Evolutionary conservation across 176 grass and related monocot genomes (phyloP), one percentile per base, ranked within the genome.

Genomic region (Alloteropsis semialata): DNA sequence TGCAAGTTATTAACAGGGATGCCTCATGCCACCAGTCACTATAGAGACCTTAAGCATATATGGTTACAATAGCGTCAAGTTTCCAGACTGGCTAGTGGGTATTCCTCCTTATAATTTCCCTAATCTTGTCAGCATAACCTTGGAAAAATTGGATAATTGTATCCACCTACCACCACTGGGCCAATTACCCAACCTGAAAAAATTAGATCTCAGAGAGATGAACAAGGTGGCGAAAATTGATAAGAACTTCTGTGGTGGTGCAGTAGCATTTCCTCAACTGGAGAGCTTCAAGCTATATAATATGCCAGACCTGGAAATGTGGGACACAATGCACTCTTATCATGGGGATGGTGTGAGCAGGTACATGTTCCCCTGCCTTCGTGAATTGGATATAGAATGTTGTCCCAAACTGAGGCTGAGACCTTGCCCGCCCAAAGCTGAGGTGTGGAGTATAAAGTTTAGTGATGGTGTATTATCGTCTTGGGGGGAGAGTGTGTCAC

Each of bases 371-470:
- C 36, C 64, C 4, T 6, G 24, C 0, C 64, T 67, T n/a, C 1
- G 0, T 14, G 0, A 0, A 5, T 12, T 65, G 33, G 0, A 0
- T 0, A 86, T 86, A 72, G 0, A 0, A 14, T 0, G 0, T 0
- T 85, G 83, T 27, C 83, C 41, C 3, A 85, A 39, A 3, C 13
- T 85, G 32, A 78, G 53, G 30, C 0, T 85, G 3, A 62, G 30
- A 6, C 16, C 10, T 0, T 21, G 37, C 18, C 41, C 53, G 0
- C 75, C n/a, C 16, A 77, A 8, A 17, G 54, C 28, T 14, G 1
- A 5, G 5, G 0, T 5, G 7, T 12, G 3, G 64, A 5, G 0
- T 0, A 12, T 67, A 22, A 1, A 0, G 0, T 7, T 3, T 1
- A 39, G 64, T 38, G 63, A 38, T 5, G 18, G 9, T 66, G 33